These are phyloP conservation scores for Stachybotrys chartarum DNA, from an alignment of 2,329 filamentous ascomycete species.

Conservation along the genomic window DNA sequence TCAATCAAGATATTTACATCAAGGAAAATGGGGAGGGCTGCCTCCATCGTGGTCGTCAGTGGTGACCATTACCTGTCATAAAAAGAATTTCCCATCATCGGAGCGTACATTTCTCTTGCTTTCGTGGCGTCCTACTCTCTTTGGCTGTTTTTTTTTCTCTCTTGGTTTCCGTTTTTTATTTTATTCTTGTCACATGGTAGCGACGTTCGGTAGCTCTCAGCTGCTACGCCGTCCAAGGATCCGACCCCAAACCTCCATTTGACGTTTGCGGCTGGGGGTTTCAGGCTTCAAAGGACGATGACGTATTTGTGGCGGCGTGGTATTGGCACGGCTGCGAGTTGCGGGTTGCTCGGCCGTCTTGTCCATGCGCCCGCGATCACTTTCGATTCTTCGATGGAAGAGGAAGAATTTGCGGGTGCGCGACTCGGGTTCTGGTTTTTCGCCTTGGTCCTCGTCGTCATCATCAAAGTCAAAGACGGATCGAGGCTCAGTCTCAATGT, in stretches of 20 bases:
- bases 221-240: constrained; percentile 27
- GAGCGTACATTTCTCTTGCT: not conserved
- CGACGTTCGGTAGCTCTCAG: constrained; percentile 5
- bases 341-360: constrained; percentile 7
- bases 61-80: constrained; percentile 4
- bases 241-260: constrained; percentile 27
- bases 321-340: constrained; percentile 10
- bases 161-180: not conserved
- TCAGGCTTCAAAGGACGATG: constrained; percentile 4
- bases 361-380: constrained; percentile 14
- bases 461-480: constrained; percentile 46
- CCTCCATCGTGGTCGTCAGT: constrained; percentile 1
- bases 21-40: not conserved
- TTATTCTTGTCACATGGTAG: not conserved
- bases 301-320: constrained; percentile 14
- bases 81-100: not conserved
- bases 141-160: not conserved
- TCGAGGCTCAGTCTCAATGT: constrained; percentile 17
- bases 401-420: constrained; percentile 33
- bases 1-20: not conserved
- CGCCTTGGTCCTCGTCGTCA: constrained; percentile 20
- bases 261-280: constrained; percentile 15
- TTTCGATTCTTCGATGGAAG: constrained; percentile 31
- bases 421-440: constrained; percentile 13
- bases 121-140: not conserved